Evolutionary conservation across 345 rosid genomes (phyloP).

Genomic region (Rhizophora mangle): DNA sequence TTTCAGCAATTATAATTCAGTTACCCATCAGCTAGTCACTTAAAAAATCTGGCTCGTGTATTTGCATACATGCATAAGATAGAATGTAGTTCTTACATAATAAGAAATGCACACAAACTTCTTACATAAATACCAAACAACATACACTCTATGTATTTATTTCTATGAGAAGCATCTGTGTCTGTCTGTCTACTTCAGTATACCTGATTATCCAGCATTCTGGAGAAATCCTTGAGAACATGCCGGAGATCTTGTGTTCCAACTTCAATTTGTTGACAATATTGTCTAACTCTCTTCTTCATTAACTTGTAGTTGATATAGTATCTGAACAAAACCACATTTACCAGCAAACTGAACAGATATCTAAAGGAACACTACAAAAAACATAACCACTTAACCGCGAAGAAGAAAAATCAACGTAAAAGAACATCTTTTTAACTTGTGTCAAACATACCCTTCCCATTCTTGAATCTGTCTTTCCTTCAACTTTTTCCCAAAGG

Average conservation of each 20-base stretch:
- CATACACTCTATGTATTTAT: no score
- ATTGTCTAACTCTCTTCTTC: conserved; percentile 90
- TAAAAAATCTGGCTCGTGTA: background rate
- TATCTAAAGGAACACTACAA: no score
- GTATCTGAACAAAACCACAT: conserved; percentile 45
- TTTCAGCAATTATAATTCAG: no score
- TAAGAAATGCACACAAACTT: background rate
- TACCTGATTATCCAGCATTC: conserved; percentile 95
- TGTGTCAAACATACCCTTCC: no score
- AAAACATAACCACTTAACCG: no score
- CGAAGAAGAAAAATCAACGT: no score
- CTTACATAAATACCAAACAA: background rate
- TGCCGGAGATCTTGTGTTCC: conserved; percentile 78
- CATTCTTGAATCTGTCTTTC: no score
- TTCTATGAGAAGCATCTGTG: no score
- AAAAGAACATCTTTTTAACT: no score
- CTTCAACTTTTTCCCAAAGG: no score
- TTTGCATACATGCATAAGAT: background rate
- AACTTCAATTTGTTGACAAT: conserved; percentile 72
- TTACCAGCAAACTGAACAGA: background rate
- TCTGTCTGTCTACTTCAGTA: background rate
- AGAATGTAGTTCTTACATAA: background rate
- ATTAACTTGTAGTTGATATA: conserved; percentile 92
- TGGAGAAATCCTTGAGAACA: conserved; percentile 98
- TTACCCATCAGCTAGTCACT: background rate